These are phyloP conservation scores for Nidula niveotomentosa DNA, from an alignment of 1,284 basidiomycete species.

Conservation along the genomic window DNA sequence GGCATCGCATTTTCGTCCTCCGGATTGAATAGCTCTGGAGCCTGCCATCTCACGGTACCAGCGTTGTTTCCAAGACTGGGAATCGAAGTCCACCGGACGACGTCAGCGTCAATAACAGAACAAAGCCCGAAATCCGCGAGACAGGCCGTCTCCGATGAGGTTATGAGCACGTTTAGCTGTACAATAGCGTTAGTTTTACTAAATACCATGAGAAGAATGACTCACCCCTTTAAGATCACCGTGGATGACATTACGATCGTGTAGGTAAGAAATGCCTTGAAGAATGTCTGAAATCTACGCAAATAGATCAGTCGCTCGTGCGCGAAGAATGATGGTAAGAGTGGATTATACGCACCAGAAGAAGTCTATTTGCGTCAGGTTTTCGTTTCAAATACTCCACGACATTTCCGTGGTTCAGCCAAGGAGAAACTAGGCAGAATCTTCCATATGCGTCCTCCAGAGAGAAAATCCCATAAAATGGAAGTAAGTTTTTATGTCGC, in stretches of 20 bases:
- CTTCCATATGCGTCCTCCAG: conserved; percentile 8
- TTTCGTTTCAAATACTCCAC: conserved; percentile 16
- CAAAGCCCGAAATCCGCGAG: not conserved
- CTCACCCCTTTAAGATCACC: conserved; percentile 38
- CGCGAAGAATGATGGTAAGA: not conserved
- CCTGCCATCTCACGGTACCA: not conserved
- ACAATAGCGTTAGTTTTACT: too few relatives aligned
- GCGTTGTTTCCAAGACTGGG: not conserved
- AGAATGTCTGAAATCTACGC: conserved; percentile 24
- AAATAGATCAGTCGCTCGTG: not conserved
- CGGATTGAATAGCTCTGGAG: not conserved
- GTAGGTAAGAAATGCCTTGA: conserved; percentile 29
- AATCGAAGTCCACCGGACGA: not conserved
- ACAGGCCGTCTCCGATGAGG: not conserved
- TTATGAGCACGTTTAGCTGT: too few relatives aligned
- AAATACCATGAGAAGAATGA: too few relatives aligned
- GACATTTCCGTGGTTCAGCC: conserved; percentile 33
- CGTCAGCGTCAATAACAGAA: not conserved
- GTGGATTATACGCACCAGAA: conserved; percentile 16
- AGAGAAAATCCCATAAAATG: conserved; percentile 25
- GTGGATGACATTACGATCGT: conserved; percentile 28
- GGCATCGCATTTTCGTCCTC: not conserved
- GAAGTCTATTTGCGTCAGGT: conserved; percentile 15
- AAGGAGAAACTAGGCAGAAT: conserved; percentile 33
- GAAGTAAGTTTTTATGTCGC: conserved; percentile 26